Evolutionary conservation across 352 stramenopile genomes (phyloP).

Genomic region (Plasmopara halstedii): DNA sequence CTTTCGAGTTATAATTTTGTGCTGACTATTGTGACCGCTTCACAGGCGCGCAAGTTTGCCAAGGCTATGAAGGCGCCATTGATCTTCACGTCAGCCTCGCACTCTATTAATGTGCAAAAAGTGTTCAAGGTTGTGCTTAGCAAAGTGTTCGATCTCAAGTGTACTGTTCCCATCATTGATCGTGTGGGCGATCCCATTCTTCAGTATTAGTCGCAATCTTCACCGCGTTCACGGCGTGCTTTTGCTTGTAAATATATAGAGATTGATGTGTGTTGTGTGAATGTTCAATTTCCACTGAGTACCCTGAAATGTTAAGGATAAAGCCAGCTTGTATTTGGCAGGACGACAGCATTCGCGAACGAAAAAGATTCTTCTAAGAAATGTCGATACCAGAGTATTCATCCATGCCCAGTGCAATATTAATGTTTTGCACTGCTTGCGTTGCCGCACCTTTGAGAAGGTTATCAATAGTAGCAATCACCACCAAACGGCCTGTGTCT

Average conservation of each 20-base stretch:
- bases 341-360: background rate
- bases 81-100: slow-evolving; percentile 90
- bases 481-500: slow-evolving; percentile 75
- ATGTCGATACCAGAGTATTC: slow-evolving; percentile 71
- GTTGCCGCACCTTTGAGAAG: slow-evolving; percentile 90
- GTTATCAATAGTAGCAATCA: slow-evolving; percentile 91
- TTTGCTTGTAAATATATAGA: background rate
- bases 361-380: slow-evolving; percentile 23
- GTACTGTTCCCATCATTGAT: slow-evolving; percentile 89
- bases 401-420: slow-evolving; percentile 87
- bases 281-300: too few relatives aligned
- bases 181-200: slow-evolving; percentile 89
- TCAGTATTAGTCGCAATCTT: slow-evolving; percentile 54
- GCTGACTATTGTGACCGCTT: slow-evolving; percentile 1
- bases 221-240: slow-evolving; percentile 7
- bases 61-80: slow-evolving; percentile 93
- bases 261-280: too few relatives aligned
- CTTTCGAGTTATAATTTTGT: background rate
- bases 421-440: slow-evolving; percentile 94
- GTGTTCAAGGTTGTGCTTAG: slow-evolving; percentile 93
- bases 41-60: slow-evolving; percentile 88
- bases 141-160: slow-evolving; percentile 93
- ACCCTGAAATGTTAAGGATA: too few relatives aligned
- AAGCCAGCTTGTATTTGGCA: too few relatives aligned
- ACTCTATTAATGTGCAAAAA: slow-evolving; percentile 95